Evolutionary conservation across 2,329 filamentous ascomycete species (phyloP).

Genomic region (Leptographium radiaticola): DNA sequence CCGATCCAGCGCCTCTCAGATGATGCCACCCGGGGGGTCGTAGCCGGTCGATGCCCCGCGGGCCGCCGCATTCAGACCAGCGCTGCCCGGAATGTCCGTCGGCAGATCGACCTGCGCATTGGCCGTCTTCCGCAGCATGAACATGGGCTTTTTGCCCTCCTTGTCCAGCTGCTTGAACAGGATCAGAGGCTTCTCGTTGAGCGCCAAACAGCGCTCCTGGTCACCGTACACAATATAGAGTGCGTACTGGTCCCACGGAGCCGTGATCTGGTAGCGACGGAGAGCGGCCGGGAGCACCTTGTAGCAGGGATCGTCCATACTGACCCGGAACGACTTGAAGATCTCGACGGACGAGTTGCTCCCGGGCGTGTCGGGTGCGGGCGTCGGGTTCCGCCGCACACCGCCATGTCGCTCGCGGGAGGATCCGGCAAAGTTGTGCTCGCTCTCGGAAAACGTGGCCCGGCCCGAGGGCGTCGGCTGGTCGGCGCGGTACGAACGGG

Average conservation of each 20-base stretch:
- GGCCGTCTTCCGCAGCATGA: conserved; percentile 73
- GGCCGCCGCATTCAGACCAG: conserved; percentile 31
- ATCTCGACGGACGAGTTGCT: conserved; percentile 68
- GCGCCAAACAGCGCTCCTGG: conserved; percentile 81
- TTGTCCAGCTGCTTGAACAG: conserved; percentile 95
- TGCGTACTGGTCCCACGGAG: conserved; percentile 93
- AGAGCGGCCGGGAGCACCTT: conserved; percentile 92
- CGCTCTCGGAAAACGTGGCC: conserved; percentile 40
- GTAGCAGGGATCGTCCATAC: conserved; percentile 95
- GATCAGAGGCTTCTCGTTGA: conserved; percentile 89
- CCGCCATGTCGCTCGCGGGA: conserved; percentile 26
- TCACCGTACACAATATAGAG: conserved; percentile 98
- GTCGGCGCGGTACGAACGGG: conserved; percentile 47
- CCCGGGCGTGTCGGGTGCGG: conserved; percentile 47
- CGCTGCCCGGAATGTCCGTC: conserved; percentile 37
- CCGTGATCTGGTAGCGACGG: conserved; percentile 97
- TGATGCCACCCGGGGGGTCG: conserved; percentile 48
- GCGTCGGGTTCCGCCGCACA: conserved; percentile 48
- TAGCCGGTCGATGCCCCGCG: conserved; percentile 35
- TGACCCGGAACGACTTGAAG: conserved; percentile 97
- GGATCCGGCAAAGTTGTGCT: conserved; percentile 24
- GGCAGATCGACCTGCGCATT: conserved; percentile 33
- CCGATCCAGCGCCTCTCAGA: conserved; percentile 20
- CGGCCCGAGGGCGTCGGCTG: conserved; percentile 40
- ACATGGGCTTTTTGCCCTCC: conserved; percentile 98